A percentile compares a stretch with the other conserved stretches of the same genome.
These are phyloP conservation scores for Rhizopogon roseolus DNA, from an alignment of 768 basidiomycete species.

Conservation along the genomic window DNA sequence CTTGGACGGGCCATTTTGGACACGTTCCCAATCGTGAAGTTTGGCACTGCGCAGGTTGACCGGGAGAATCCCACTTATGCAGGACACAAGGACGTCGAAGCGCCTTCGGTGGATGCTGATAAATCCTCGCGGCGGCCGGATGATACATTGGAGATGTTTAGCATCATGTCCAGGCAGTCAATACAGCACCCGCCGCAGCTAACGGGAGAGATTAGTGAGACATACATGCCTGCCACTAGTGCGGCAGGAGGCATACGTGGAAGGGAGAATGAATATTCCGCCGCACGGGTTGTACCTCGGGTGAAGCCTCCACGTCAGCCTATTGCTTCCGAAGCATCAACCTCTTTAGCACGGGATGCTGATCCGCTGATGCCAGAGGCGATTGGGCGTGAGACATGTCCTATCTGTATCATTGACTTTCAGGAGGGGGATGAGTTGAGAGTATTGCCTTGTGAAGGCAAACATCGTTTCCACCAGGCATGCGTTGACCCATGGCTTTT, in stretches of 20 bases:
- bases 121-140: constrained; percentile 6
- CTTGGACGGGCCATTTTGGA: constrained; percentile 91
- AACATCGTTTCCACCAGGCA: constrained; percentile 83
- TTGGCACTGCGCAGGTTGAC: constrained; percentile 36
- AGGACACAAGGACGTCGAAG: constrained; percentile 29
- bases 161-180: neutral
- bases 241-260: neutral
- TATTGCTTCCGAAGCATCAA: neutral
- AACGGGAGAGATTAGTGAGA: neutral
- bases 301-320: neutral
- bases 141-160: constrained; percentile 6
- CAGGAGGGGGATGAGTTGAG: constrained; percentile 91
- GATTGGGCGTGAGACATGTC: constrained; percentile 84
- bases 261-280: neutral
- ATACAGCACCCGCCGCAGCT: neutral
- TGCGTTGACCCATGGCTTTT: constrained; percentile 95
- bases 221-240: neutral
- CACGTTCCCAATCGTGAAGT: constrained; percentile 93
- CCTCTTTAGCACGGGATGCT: constrained; percentile 8
- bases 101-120: constrained; percentile 2
- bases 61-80: constrained; percentile 7
- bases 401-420: constrained; percentile 93
- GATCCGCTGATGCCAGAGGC: constrained; percentile 53
- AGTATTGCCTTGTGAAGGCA: constrained; percentile 85
- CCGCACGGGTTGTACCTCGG: constrained; percentile 7